phyloP scores from a whole-genome alignment of 768 basidiomycete species.

The Pulveroboletus sp. region DNA sequence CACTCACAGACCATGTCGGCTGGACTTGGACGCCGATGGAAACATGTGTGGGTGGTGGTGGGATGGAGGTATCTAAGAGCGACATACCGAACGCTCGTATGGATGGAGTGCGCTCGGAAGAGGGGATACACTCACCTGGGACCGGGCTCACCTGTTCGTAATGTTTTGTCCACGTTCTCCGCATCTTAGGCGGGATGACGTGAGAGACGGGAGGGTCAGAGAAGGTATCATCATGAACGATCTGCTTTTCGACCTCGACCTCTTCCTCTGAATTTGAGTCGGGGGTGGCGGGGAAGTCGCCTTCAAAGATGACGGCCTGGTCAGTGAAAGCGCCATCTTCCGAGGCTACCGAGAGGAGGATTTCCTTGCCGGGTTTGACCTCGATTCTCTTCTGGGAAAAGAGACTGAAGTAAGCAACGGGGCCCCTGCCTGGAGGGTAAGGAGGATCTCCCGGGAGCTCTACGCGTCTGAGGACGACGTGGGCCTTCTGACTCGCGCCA shows the following conservation, averaged over 20 bases:
- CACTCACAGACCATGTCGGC: slow-evolving; percentile 32
- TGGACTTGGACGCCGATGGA: slow-evolving; percentile 46
- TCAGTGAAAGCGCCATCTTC: slow-evolving; percentile 53
- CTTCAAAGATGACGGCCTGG: slow-evolving; percentile 55
- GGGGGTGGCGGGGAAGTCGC: slow-evolving; percentile 32
- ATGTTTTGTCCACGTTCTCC: slow-evolving; percentile 54
- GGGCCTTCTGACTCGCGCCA: slow-evolving; percentile 62
- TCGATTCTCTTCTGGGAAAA: slow-evolving; percentile 68
- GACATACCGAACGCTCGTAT: slow-evolving; percentile 28
- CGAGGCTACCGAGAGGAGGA: slow-evolving; percentile 54
- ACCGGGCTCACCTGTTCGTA: slow-evolving; percentile 39
- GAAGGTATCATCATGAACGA: slow-evolving; percentile 39
- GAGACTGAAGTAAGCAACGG: slow-evolving; percentile 53
- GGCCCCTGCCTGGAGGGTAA: slow-evolving; percentile 36
- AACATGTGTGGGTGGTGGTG: slow-evolving; percentile 26
- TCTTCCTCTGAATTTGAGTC: slow-evolving; percentile 35
- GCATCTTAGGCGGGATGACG: slow-evolving; percentile 59
- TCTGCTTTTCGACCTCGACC: slow-evolving; percentile 38
- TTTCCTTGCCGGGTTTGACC: slow-evolving; percentile 66
- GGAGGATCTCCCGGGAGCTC: slow-evolving; percentile 41
- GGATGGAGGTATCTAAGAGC: slow-evolving; percentile 23
- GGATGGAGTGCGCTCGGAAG: slow-evolving; percentile 3
- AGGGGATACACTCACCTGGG: slow-evolving; percentile 33
- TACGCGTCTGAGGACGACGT: slow-evolving; percentile 63
- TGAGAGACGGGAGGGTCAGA: slow-evolving; percentile 30